Conservation (phyloP, 179 eudicot genomes). For the Vitellaria paradoxa region DNA sequence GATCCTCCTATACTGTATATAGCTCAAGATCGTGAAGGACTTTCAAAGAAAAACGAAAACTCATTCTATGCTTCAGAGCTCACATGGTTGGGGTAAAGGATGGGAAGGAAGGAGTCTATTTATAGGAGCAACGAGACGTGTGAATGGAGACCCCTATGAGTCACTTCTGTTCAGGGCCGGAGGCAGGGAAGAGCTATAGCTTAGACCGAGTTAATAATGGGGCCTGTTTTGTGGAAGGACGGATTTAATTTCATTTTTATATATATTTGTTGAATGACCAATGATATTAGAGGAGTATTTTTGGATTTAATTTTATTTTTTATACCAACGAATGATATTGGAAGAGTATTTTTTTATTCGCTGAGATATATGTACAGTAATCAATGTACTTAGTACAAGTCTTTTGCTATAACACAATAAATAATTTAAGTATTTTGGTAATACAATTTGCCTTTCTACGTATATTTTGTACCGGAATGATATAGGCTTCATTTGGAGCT, state of each 20-base stretch:
- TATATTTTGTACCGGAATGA: too few relatives aligned
- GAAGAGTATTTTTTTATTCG: too few relatives aligned
- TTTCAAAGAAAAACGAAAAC: neutral
- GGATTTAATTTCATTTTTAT: neutral
- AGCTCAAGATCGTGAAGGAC: neutral
- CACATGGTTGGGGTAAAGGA: slow-evolving; percentile 10
- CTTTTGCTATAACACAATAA: too few relatives aligned
- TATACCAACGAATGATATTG: too few relatives aligned
- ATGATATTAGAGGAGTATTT: too few relatives aligned
- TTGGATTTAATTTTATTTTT: too few relatives aligned
- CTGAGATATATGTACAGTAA: too few relatives aligned
- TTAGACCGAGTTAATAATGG: slow-evolving; percentile 5
- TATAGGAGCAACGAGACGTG: neutral
- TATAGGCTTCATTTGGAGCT: too few relatives aligned
- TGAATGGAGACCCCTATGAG: too few relatives aligned
- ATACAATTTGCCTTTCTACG: too few relatives aligned
- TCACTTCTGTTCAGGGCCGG: neutral
- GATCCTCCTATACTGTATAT: slow-evolving; percentile 33
- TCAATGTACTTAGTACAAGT: too few relatives aligned
- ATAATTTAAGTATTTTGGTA: too few relatives aligned
- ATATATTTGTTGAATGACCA: neutral
- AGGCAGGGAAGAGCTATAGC: neutral
- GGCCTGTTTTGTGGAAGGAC: slow-evolving; percentile 7
- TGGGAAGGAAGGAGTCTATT: slow-evolving; percentile 7
- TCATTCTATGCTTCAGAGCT: neutral